Evolutionary conservation across 1,139 yeast genomes (phyloP), one percentile per base, ranked within the genome.

Genomic region (Debaryomyces robertsiae): DNA sequence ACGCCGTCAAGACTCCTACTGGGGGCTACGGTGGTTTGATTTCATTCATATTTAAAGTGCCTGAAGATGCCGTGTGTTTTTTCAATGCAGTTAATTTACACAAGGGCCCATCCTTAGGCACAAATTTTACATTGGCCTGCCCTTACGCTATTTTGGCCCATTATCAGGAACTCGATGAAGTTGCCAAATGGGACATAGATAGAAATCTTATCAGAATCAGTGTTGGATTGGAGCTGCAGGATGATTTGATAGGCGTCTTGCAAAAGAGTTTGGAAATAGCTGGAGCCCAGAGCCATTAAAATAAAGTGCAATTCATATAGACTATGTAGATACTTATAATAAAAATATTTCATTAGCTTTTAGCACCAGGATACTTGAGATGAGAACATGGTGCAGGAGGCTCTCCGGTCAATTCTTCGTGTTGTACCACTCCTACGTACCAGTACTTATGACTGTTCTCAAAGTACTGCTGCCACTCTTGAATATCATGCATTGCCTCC

Each of bases 1-100:
- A 93, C 50, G 75, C 67, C 5, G 69, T 88, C 38, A 84, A 79
- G 51, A 82, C 81, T 14, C 64, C 75, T 9, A 68, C 73, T 28
- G 97, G 96, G 19, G 98, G 98, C 0, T 93, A 93, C 55, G 98
- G 98, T 32, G 97, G 97, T 0, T 73, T 93, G 39, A 69, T 93
- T 15, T 88, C 96, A 5, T 69, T 93, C 40, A 76, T 86, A 7
- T 89, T 93, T 64, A 66, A 81, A 40, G 73, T 81, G 7, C 81
- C 85, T 7, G 67, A 70, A 9, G 81, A 80, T 50, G 96, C 96
- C 0, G 73, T 75, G 32, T 69, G 68, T 22, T 93, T 93, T 58
- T 93, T 85, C 67, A 86, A 93, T 61, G 73, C 81, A 3, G 77
- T 87, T 36, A 72, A 77, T 37, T 67, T 91, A 43, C 88, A 93